phyloP scores from a whole-genome alignment of 2,329 filamentous ascomycete genomes.

The Capronia americana region DNA sequence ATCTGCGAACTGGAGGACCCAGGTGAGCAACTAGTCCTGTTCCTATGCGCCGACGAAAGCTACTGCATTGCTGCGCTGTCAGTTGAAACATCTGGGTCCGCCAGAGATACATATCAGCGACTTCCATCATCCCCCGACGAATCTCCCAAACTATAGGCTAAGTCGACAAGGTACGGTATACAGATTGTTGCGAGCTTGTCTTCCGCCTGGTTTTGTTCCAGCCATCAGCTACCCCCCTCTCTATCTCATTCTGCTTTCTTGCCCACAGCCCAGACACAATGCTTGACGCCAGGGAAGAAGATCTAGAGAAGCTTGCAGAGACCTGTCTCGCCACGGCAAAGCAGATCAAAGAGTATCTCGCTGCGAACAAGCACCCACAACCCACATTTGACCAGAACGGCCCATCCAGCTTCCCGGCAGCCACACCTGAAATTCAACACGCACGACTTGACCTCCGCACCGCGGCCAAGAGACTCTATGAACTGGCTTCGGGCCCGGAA shows the following conservation, averaged over 20 bases:
- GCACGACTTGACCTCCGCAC: slow-evolving; percentile 38
- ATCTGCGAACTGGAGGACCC: slow-evolving; percentile 3
- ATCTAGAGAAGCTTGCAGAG: slow-evolving; percentile 34
- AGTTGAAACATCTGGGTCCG: background rate
- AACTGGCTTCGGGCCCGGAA: slow-evolving; percentile 40
- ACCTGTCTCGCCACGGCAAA: slow-evolving; percentile 33
- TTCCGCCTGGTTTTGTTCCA: background rate
- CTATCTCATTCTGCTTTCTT: background rate
- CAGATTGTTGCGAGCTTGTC: background rate
- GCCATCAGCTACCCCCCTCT: background rate
- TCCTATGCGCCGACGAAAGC: slow-evolving; percentile 12
- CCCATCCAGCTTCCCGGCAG: slow-evolving; percentile 27
- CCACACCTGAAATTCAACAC: slow-evolving; percentile 30
- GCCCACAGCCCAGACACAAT: slow-evolving; percentile 10
- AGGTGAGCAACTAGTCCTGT: slow-evolving; percentile 8
- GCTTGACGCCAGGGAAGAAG: slow-evolving; percentile 31
- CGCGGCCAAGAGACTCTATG: slow-evolving; percentile 38
- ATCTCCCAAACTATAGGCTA: background rate
- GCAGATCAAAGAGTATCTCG: slow-evolving; percentile 34
- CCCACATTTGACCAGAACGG: slow-evolving; percentile 35
- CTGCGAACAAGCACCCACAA: slow-evolving; percentile 27
- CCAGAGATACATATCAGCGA: slow-evolving; percentile 6
- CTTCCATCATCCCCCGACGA: background rate
- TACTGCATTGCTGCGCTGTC: slow-evolving; percentile 31
- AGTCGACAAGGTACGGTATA: slow-evolving; percentile 7